Evolutionary conservation across 2,329 filamentous ascomycete species (phyloP).

Genomic region (Harringtonia aguacate): DNA sequence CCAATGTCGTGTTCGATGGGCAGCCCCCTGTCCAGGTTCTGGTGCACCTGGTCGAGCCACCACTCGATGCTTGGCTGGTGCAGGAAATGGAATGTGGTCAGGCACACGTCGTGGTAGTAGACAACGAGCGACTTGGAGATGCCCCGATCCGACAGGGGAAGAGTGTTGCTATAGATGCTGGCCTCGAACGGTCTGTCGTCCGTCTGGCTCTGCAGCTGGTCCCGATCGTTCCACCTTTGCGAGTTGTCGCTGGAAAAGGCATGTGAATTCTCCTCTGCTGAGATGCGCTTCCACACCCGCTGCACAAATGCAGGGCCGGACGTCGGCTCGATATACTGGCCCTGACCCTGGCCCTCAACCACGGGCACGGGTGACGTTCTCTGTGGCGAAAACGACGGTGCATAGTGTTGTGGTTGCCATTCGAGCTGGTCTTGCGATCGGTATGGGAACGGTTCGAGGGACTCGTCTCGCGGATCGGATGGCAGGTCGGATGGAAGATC

Average conservation of each 20-base stretch:
- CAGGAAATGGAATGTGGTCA: conserved; percentile 31
- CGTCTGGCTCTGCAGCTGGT: neutral
- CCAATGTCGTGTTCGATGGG: neutral
- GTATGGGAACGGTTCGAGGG: neutral
- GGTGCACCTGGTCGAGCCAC: conserved; percentile 35
- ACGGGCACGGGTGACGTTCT: neutral
- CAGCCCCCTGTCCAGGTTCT: conserved; percentile 20
- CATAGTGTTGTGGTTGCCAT: too few species aligned
- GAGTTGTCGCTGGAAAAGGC: neutral
- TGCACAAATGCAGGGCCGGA: conserved; percentile 1
- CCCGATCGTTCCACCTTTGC: neutral
- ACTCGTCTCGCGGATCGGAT: neutral
- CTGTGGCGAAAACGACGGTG: too few species aligned
- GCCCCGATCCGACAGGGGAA: too few species aligned
- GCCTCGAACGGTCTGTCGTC: too few species aligned
- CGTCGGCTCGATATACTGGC: conserved; percentile 1
- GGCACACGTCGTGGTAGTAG: conserved; percentile 33
- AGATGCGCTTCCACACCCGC: neutral
- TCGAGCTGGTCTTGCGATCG: too few species aligned
- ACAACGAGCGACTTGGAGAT: too few species aligned
- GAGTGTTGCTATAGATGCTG: too few species aligned
- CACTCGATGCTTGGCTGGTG: conserved; percentile 28
- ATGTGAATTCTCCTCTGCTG: neutral
- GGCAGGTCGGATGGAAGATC: neutral
- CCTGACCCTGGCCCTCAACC: neutral